A percentile compares a stretch with the other conserved stretches of the same genome.
These are phyloP conservation scores for Pilasporangium apinafurcum DNA, from an alignment of 352 stramenopile genomes.

Conservation along the genomic window DNA sequence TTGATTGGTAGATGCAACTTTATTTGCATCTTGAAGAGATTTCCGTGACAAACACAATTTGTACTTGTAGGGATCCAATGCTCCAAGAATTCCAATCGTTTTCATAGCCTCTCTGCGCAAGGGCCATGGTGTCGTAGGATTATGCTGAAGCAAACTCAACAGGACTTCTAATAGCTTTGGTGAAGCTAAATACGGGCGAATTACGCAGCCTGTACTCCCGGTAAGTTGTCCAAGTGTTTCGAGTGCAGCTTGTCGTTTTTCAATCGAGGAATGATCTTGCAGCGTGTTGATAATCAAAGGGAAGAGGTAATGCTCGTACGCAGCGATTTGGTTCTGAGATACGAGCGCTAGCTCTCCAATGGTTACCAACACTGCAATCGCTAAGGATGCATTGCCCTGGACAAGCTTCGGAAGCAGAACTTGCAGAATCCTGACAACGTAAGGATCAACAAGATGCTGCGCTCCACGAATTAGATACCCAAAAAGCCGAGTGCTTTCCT, in stretches of 20 bases:
- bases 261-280: constrained; percentile 93
- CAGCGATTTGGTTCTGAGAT: constrained; percentile 84
- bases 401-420: constrained; percentile 86
- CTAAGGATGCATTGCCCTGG: constrained; percentile 72
- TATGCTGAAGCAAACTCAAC: constrained; percentile 91
- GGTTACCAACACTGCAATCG: constrained; percentile 68
- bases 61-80: constrained; percentile 96
- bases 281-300: constrained; percentile 95
- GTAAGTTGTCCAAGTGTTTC: constrained; percentile 93
- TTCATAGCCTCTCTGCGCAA: constrained; percentile 95
- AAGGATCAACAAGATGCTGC: constrained; percentile 86
- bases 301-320: constrained; percentile 93
- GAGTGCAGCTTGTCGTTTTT: constrained; percentile 95
- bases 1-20: constrained; percentile 25
- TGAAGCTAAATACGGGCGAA: constrained; percentile 94
- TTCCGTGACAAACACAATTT: constrained; percentile 70
- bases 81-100: constrained; percentile 94
- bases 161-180: constrained; percentile 94
- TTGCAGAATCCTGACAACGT: constrained; percentile 68
- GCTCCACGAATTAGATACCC: constrained; percentile 73
- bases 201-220: constrained; percentile 90
- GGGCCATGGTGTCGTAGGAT: constrained; percentile 84
- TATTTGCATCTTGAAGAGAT: constrained; percentile 64
- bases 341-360: constrained; percentile 91
- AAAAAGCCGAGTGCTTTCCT: constrained; percentile 86